Base-by-base conservation (phyloP, 768 basidiomycete species). In the Nidularia sp. region DNA sequence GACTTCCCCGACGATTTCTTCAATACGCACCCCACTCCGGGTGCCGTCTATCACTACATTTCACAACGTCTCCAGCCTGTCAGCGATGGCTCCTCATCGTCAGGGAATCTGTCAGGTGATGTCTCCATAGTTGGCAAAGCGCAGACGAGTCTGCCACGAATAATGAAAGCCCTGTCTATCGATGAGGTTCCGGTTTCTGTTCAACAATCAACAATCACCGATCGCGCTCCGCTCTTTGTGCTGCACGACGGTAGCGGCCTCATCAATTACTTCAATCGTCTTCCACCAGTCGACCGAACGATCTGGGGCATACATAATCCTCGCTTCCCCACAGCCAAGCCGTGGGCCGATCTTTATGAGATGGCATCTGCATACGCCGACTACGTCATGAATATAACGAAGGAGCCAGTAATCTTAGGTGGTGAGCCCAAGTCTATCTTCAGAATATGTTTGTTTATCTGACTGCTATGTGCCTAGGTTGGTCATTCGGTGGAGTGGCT, bases 401-500 rank as follows among this genome's bases (percentile, higher is more conserved):
- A 62, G 5, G 75, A 70, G 3, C 69, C 72, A 3, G 57, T 86
- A 10, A 62, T 86, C 0, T 60, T 88, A 2, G 86, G 86, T 63
- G 87, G 87, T 84, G 54, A 49, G 73, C 58, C 32, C 25, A 45
- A 42, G 9, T 25, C 15, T 15, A 47, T 25, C 49, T 7, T 45
- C 13, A 46, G 9, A n/a, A n/a, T 32, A 7, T 13, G 5, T 7
- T 41, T 8, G 1, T 29, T 45, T 52, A 18, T 7, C 45, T 39
- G 32, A 54, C 18, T 3, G 31, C 41, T 53, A 5, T 52, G 33
- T 34, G n/a, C 4, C 41, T 50, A 89, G 88, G 88, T 0, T 90
- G 87, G 87, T 90, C 88, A 2, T 86, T 90, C 55, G 88, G 88
- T 9, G 88, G 87, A 1, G 81, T 88, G 3, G 79, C 81, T 0